Evolutionary conservation across 768 basidiomycete species (phyloP).

Genomic region (Steccherinum ochraceum): DNA sequence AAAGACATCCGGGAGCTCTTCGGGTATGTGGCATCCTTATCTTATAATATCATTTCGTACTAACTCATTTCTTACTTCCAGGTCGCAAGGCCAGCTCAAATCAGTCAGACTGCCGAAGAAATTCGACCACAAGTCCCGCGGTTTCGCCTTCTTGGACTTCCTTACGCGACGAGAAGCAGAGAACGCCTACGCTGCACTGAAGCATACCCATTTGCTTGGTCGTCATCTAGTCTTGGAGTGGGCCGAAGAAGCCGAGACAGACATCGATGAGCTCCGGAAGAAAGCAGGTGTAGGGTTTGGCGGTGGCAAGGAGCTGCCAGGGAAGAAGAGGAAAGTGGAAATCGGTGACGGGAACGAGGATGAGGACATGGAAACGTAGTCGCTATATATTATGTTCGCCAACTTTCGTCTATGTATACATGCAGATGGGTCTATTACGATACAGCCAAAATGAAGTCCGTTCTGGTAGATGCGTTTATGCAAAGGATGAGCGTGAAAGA

Average conservation of each 20-base stretch:
- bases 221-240: constrained; percentile 93
- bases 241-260: constrained; percentile 71
- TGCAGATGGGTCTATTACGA: too few relatives aligned
- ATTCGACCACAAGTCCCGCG: constrained; percentile 82
- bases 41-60: constrained; percentile 1
- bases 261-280: constrained; percentile 67
- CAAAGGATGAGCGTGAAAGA: not conserved
- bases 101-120: constrained; percentile 91
- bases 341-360: constrained; percentile 28
- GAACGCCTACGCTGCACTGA: constrained; percentile 77
- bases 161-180: constrained; percentile 85
- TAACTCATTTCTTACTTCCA: constrained; percentile 23
- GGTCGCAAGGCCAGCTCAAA: constrained; percentile 88
- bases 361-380: constrained; percentile 19
- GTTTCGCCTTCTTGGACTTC: constrained; percentile 97
- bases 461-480: not conserved
- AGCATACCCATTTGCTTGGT: constrained; percentile 94
- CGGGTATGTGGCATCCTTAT: constrained; percentile 46
- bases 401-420: too few relatives aligned
- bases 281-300: constrained; percentile 80
- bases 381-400: too few relatives aligned
- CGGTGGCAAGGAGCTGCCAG: constrained; percentile 63
- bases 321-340: constrained; percentile 65
- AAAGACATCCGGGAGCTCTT: constrained; percentile 90
- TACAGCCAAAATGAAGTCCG: too few relatives aligned